phyloP scores from a whole-genome alignment of 176 grass and related monocot genomes.

The Hordeum vulgare region DNA sequence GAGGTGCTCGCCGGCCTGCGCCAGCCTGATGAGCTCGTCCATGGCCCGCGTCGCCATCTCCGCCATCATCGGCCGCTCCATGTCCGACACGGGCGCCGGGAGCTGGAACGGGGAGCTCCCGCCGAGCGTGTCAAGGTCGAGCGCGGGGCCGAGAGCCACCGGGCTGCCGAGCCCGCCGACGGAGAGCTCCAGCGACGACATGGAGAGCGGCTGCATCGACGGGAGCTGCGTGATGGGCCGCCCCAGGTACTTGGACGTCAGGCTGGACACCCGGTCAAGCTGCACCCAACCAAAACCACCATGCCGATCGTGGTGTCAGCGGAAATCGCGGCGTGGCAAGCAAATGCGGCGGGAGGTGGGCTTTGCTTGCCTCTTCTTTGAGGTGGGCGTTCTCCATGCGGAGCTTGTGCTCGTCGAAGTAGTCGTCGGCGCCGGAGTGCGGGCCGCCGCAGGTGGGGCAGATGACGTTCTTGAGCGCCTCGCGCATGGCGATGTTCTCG shows the following conservation, averaged over 20 bases:
- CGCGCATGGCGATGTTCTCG: slow-evolving; percentile 95
- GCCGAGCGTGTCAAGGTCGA: slow-evolving; percentile 71
- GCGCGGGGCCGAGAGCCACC: slow-evolving; percentile 37
- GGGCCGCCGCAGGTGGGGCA: slow-evolving; percentile 82
- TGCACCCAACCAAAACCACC: slow-evolving; percentile 11
- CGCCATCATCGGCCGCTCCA: slow-evolving; percentile 73
- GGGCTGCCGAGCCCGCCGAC: slow-evolving; percentile 55
- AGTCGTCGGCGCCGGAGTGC: slow-evolving; percentile 56
- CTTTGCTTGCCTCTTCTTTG: slow-evolving; percentile 72
- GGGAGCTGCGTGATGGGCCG: slow-evolving; percentile 79
- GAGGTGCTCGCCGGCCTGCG: slow-evolving; percentile 59
- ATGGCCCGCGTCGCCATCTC: slow-evolving; percentile 74
- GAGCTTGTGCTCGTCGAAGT: slow-evolving; percentile 97
- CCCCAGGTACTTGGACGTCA: slow-evolving; percentile 84
- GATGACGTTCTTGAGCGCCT: slow-evolving; percentile 82
- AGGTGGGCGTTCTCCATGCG: slow-evolving; percentile 85
- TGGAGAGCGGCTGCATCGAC: slow-evolving; percentile 52
- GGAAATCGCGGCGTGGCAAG: not conserved
- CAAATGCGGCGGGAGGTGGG: not conserved
- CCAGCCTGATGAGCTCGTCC: slow-evolving; percentile 78
- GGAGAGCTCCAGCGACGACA: slow-evolving; percentile 86
- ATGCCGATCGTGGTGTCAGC: not conserved
- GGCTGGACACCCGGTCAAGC: slow-evolving; percentile 73
- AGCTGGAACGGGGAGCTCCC: slow-evolving; percentile 40
- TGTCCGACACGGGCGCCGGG: slow-evolving; percentile 44